Conservation (phyloP, 1,284 basidiomycete species). For the Ganoderma boninense region DNA sequence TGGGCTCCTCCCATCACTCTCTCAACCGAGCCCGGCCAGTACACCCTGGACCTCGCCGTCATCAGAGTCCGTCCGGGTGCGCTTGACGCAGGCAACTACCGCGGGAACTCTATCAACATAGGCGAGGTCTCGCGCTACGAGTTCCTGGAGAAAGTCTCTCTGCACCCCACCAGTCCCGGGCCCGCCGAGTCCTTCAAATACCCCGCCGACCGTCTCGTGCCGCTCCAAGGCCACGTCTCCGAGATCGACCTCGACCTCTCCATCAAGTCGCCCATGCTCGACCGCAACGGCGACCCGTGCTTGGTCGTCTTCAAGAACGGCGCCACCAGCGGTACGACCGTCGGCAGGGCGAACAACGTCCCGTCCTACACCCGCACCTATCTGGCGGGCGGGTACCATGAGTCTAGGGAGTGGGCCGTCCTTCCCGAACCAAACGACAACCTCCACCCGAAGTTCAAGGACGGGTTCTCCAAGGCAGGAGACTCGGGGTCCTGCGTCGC, state of each 20-base stretch:
- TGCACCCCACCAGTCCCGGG: background rate
- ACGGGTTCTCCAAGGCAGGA: background rate
- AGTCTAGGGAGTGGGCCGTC: background rate
- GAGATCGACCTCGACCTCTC: background rate
- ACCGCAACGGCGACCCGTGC: background rate
- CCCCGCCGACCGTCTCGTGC: background rate
- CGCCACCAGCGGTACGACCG: background rate
- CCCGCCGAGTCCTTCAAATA: background rate
- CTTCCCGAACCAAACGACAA: background rate
- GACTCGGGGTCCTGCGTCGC: background rate
- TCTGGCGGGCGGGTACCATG: background rate
- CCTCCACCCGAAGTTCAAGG: background rate
- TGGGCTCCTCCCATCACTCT: constrained; percentile 38
- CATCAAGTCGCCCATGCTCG: background rate
- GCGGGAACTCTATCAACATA: constrained; percentile 43
- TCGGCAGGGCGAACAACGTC: background rate
- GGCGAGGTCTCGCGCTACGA: constrained; percentile 19
- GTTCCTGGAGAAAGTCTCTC: constrained; percentile 20
- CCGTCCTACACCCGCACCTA: background rate
- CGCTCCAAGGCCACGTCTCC: constrained; percentile 11
- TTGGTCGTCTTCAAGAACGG: background rate
- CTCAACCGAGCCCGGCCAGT: constrained; percentile 26
- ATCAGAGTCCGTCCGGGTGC: constrained; percentile 40
- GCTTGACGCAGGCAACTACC: constrained; percentile 35
- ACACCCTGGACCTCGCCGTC: constrained; percentile 40